Conservation (phyloP, 805 yeast species). For the Starmera quercuum region DNA sequence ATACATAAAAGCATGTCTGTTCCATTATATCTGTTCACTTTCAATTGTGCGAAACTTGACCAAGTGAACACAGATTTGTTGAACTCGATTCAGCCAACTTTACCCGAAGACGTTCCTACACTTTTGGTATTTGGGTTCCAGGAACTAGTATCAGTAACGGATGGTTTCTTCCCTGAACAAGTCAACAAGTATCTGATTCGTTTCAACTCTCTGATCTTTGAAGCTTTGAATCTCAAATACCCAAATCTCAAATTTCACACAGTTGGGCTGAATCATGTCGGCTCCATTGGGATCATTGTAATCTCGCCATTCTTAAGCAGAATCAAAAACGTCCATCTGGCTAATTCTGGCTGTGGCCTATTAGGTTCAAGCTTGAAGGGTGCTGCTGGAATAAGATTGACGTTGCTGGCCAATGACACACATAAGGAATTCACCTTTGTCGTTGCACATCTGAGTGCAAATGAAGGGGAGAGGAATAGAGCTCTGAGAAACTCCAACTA, state of each 20-base stretch:
- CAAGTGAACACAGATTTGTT: slow-evolving; percentile 28
- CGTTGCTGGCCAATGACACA: slow-evolving; percentile 16
- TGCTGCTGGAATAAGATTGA: slow-evolving; percentile 54
- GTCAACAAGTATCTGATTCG: slow-evolving; percentile 31
- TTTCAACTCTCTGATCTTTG: slow-evolving; percentile 27
- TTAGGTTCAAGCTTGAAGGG: slow-evolving; percentile 67
- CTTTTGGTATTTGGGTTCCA: slow-evolving; percentile 59
- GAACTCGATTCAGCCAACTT: slow-evolving; percentile 19
- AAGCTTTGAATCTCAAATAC: slow-evolving; percentile 28
- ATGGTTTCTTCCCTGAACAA: slow-evolving; percentile 36
- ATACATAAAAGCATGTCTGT: background rate
- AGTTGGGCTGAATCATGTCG: slow-evolving; percentile 37
- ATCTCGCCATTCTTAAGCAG: slow-evolving; percentile 32
- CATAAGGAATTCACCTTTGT: slow-evolving; percentile 46
- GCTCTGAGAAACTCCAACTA: slow-evolving; percentile 47
- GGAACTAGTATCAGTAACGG: slow-evolving; percentile 51
- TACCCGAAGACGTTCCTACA: slow-evolving; percentile 31
- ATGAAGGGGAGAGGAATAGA: slow-evolving; percentile 51
- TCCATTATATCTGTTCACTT: slow-evolving; percentile 26
- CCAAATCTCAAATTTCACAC: slow-evolving; percentile 30
- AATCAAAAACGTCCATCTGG: slow-evolving; percentile 21
- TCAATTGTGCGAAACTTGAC: slow-evolving; percentile 46
- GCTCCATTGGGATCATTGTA: slow-evolving; percentile 50
- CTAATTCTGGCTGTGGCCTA: slow-evolving; percentile 45
- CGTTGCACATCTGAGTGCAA: slow-evolving; percentile 68